Conservation (phyloP, 371 early-diverging fungal genomes). For the Lichtheimia ornata region DNA sequence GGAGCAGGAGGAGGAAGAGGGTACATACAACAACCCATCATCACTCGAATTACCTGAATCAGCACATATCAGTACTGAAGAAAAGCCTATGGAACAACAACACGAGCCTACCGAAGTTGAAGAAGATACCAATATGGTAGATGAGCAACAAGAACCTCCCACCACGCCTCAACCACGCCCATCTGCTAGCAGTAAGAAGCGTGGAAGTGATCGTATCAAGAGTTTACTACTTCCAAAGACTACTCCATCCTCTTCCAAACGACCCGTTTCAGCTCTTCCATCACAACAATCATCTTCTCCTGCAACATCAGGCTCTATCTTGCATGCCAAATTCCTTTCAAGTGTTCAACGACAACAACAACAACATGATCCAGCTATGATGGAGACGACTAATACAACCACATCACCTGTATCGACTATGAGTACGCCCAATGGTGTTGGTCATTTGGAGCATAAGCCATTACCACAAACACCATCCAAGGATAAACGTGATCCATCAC, state of each 20-base stretch:
- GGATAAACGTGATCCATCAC: conserved; percentile 31
- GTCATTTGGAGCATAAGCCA: neutral
- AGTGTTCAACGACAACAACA: conserved; percentile 34
- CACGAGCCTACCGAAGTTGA: neutral
- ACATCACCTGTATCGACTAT: conserved; percentile 17
- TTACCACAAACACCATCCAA: conserved; percentile 3
- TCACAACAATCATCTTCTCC: conserved; percentile 3
- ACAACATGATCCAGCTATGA: conserved; percentile 7
- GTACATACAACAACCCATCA: neutral
- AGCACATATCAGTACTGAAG: neutral
- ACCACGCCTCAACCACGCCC: conserved; percentile 6
- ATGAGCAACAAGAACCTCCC: neutral
- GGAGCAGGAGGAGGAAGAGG: too few relatives aligned
- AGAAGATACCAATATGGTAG: neutral
- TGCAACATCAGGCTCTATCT: conserved; percentile 24
- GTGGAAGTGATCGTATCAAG: conserved; percentile 9
- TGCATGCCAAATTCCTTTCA: conserved; percentile 47
- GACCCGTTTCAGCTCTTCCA: conserved; percentile 4
- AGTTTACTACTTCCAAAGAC: conserved; percentile 5
- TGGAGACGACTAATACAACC: neutral
- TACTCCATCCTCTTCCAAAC: neutral
- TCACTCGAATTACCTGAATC: conserved; percentile 13
- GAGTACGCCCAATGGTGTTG: conserved; percentile 20
- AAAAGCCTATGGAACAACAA: neutral
- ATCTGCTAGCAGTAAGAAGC: conserved; percentile 4